phyloP scores from a whole-genome alignment of 2,329 filamentous ascomycete species.

The Aspergillus eucalypticola region DNA sequence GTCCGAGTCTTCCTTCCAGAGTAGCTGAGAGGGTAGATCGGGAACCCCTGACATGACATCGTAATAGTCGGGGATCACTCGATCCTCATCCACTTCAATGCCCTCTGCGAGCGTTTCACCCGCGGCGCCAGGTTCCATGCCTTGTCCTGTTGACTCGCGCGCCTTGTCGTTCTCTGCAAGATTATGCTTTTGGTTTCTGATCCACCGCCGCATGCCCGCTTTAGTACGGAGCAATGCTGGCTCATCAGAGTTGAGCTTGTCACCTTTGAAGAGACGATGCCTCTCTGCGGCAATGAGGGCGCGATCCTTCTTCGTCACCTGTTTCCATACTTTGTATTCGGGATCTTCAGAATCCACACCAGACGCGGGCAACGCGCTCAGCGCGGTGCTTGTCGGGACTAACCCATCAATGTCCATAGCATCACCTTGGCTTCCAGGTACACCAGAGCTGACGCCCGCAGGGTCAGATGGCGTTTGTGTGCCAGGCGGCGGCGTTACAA shows the following conservation, averaged over 20 bases:
- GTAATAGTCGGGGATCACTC: slow-evolving; percentile 90
- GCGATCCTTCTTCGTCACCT: slow-evolving; percentile 95
- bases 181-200: slow-evolving; percentile 74
- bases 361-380: slow-evolving; percentile 66
- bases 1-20: slow-evolving; percentile 87
- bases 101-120: slow-evolving; percentile 86
- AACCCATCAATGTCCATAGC: slow-evolving; percentile 81
- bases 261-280: slow-evolving; percentile 79
- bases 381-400: slow-evolving; percentile 66
- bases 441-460: slow-evolving; percentile 64
- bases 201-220: slow-evolving; percentile 83
- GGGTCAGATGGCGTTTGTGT: slow-evolving; percentile 73
- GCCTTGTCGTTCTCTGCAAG: slow-evolving; percentile 55
- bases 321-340: slow-evolving; percentile 98
- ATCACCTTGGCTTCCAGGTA: slow-evolving; percentile 71
- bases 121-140: slow-evolving; percentile 51
- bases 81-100: slow-evolving; percentile 87
- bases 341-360: slow-evolving; percentile 82
- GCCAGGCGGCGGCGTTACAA: slow-evolving; percentile 77
- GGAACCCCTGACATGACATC: slow-evolving; percentile 83
- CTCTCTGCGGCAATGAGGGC: slow-evolving; percentile 83
- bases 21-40: slow-evolving; percentile 73
- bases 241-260: slow-evolving; percentile 82
- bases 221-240: slow-evolving; percentile 83
- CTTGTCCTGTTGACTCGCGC: slow-evolving; percentile 47